Percentiles rank a stretch among this genome's conserved stretches.
phyloP scores from a whole-genome alignment of 345 rosid genomes.

The Toxicodendron radicans region DNA sequence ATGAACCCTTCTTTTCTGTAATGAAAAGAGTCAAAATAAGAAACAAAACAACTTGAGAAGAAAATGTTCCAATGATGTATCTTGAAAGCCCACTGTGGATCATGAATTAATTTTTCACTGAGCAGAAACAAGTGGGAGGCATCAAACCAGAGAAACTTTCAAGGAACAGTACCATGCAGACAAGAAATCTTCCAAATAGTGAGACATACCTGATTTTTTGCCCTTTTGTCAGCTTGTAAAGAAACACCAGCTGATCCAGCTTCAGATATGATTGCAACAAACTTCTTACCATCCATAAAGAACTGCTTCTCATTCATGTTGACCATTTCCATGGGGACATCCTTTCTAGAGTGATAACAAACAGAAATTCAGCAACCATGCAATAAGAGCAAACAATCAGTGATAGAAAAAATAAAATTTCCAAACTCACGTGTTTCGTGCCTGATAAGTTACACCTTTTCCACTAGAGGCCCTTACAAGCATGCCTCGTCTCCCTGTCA shows the following conservation, averaged over 20 bases:
- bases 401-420: conserved; percentile 1
- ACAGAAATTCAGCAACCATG: conserved; percentile 25
- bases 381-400: conserved; percentile 7
- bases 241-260: conserved; percentile 99
- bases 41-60: conserved; percentile 1
- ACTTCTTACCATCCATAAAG: conserved; percentile 97
- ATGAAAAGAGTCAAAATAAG: conserved; percentile 8
- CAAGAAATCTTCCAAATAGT: conserved; percentile 10
- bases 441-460: conserved; percentile 97
- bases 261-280: conserved; percentile 93
- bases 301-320: conserved; percentile 98
- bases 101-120: background rate
- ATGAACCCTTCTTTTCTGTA: conserved; percentile 93
- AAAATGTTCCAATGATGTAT: background rate
- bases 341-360: conserved; percentile 63
- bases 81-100: background rate
- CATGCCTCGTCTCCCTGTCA: conserved; percentile 99
- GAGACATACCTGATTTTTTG: conserved; percentile 68
- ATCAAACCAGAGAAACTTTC: conserved; percentile 1
- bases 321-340: conserved; percentile 97
- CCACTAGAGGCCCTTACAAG: conserved; percentile 93
- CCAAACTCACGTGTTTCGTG: conserved; percentile 85
- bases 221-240: conserved; percentile 97
- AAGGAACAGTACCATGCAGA: background rate
- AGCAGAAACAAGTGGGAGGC: conserved; percentile 2